Conservation (phyloP, 2,329 filamentous ascomycete genomes). For the Phaeomoniella chlamydospora region DNA sequence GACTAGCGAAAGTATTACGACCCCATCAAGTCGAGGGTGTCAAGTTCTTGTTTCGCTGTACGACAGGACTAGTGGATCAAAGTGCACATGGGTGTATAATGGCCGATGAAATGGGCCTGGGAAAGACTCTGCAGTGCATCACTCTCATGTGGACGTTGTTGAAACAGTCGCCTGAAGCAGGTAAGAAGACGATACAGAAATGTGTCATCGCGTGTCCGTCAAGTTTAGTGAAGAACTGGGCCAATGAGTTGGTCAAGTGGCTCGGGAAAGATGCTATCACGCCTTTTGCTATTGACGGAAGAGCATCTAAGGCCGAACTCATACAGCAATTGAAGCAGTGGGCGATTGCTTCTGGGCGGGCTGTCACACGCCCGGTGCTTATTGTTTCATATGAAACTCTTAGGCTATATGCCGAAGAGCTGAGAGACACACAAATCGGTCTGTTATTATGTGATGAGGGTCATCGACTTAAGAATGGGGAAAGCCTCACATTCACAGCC, state of each 20-base stretch:
- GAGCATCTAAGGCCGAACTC: conserved; percentile 86
- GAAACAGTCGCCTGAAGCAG: conserved; percentile 92
- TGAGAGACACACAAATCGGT: conserved; percentile 81
- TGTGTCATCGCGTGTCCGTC: conserved; percentile 94
- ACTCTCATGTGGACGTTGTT: conserved; percentile 90
- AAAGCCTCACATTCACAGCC: conserved; percentile 87
- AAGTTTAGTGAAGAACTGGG: conserved; percentile 94
- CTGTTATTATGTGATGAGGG: conserved; percentile 92
- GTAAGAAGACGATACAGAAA: conserved; percentile 86
- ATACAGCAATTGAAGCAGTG: conserved; percentile 84
- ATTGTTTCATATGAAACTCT: conserved; percentile 98
- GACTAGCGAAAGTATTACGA: conserved; percentile 72
- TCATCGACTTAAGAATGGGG: conserved; percentile 89
- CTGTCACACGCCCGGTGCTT: conserved; percentile 80
- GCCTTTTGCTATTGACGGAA: conserved; percentile 93
- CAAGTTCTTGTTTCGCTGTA: conserved; percentile 90
- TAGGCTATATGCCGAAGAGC: conserved; percentile 75
- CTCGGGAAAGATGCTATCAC: conserved; percentile 79
- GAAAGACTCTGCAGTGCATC: conserved; percentile 96
- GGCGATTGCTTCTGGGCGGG: conserved; percentile 80
- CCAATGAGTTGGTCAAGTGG: conserved; percentile 94
- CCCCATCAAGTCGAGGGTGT: conserved; percentile 98
- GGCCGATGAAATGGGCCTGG: conserved; percentile 97
- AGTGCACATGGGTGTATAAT: conserved; percentile 97
- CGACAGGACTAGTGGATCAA: conserved; percentile 86